Percentiles rank a stretch among this genome's conserved stretches.
These are phyloP conservation scores for Fusarium guadeloupense DNA, from an alignment of 2,329 filamentous ascomycete species.

Conservation along the genomic window DNA sequence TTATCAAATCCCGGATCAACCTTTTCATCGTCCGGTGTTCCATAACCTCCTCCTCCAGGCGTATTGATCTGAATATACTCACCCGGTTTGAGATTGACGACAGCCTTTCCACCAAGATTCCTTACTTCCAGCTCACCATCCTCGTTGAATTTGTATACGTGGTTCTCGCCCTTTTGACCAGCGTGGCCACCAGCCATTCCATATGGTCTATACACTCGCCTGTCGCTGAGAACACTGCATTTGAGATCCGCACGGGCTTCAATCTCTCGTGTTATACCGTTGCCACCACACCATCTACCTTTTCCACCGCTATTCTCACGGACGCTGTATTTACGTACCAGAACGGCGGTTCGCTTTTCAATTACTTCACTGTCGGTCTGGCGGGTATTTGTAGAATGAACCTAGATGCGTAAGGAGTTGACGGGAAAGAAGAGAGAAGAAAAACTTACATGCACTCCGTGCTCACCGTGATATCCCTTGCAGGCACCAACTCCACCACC, in stretches of 20 bases:
- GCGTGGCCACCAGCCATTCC: conserved; percentile 47
- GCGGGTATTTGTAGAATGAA: conserved; percentile 85
- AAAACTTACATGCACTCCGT: conserved; percentile 71
- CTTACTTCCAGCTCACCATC: conserved; percentile 32
- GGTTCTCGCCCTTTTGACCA: conserved; percentile 43
- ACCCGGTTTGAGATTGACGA: conserved; percentile 45
- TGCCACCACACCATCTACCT: conserved; percentile 47
- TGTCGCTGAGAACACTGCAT: conserved; percentile 50
- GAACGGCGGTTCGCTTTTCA: conserved; percentile 49
- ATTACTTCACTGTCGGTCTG: conserved; percentile 85
- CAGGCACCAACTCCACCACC: conserved; percentile 81
- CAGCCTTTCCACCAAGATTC: too few species aligned
- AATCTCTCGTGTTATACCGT: conserved; percentile 49
- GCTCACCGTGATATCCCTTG: conserved; percentile 75
- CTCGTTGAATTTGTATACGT: conserved; percentile 43
- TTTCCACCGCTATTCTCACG: conserved; percentile 37
- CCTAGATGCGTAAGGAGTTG: conserved; percentile 47
- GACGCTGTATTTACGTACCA: conserved; percentile 47
- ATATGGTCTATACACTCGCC: conserved; percentile 49
- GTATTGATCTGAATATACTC: conserved; percentile 51
- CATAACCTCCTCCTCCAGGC: conserved; percentile 48
- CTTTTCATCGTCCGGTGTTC: not conserved
- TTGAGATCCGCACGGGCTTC: conserved; percentile 47
- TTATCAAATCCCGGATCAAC: conserved; percentile 1
- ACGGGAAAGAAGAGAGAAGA: conserved; percentile 48